Base-by-base conservation (phyloP, 2,329 filamentous ascomycete genomes). In the Colletotrichum sp. region DNA sequence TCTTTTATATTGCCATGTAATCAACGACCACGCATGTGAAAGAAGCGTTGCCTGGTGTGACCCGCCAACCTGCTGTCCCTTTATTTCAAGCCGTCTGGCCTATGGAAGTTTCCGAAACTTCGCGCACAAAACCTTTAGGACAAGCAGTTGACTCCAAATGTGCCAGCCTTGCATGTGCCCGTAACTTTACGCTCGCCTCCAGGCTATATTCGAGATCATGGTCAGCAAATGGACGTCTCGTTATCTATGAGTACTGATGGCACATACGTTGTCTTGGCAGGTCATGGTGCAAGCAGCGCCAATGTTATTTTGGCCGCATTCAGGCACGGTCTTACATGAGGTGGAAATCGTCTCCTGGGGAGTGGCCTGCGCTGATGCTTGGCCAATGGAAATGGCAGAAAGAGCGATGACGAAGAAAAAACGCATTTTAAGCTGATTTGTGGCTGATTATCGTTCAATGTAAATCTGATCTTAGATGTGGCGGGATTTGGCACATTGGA, bases 21-120 rank as follows among this genome's bases (percentile, higher is more conserved):
- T 49, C n/a, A 13, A 49, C 10, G 6, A 1, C 44, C 44, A 49
- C n/a, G 44, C n/a, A 1, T 21, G n/a, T 49, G n/a, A 21, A 8
- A n/a, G 0, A 49, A 49, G 7, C 6, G 4, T 3, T 49, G 10
- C 0, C 5, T 2, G 2, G 10, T 8, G 10, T 3, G 6, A 49
- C 4, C 1, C 9, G 8, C 0, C 21, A 21, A 13, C n/a, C n/a
- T 0, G 6, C 44, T 49, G 44, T 49, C 10, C 44, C 10, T 49
- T 3, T 2, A 49, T 49, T 49, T 0, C 18, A 6, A 49, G 18
- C 5, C 18, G 39, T 2, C 18, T n/a, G 10, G 39, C 10, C 6
- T 21, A 7, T 13, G 44, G 44, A 21, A 49, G n/a, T 49, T 21
- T 21, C n/a, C n/a, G 44, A 49, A 49, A 21, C 6, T 49, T 49